Base-by-base conservation (phyloP, 2,329 filamentous ascomycete species). In the Cladosporium sp. region DNA sequence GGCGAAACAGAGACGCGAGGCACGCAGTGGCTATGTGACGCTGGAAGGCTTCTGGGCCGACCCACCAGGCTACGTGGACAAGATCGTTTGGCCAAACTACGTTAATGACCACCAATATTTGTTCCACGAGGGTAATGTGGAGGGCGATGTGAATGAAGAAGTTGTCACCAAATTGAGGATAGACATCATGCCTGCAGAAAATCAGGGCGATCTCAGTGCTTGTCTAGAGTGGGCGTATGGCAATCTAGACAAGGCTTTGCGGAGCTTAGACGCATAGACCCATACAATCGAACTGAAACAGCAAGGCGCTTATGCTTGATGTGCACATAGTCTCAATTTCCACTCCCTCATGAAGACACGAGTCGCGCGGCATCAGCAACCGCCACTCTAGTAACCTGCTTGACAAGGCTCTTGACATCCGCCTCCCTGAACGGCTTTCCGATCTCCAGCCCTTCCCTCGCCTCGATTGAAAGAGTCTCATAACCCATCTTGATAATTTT, bases 401-500 rank as follows among this genome's bases (percentile, higher is more conserved):
- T 99, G 72, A 99, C 75, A 66, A 94, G 78, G 5, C 82, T 83
- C 75, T 91, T 88, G 78, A 92, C 88, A 64, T 96, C 91, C 2
- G 88, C 89, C 77, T 97, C 94, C 14, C 93, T 81, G 73, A 90
- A 97, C 70, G 82, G 84, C 64, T 85, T 72, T 93, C 92, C 65
- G 96, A 73, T 0, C 90, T 49, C 38, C 5, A 55, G 36, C 15
- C 47, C 92, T 70, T 96, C 92, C 68, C 88, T 91, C 0, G 90
- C 86, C 74, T 95, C 90, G 57, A 99, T 95, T 63, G 89, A 93
- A 67, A 99, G 75, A 37, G 92, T 96, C 74, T 97, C 93, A 70
- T 97, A 97, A 0, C 94, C 94, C 73, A 95, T 89, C 76, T 96
- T 96, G 74, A 99, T 97, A 28, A 97, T 89, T 64, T 89, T 88